A percentile compares a stretch with the other conserved stretches of the same genome.
phyloP scores from a whole-genome alignment of 176 grass and related monocot species.

The Eleusine coracana region DNA sequence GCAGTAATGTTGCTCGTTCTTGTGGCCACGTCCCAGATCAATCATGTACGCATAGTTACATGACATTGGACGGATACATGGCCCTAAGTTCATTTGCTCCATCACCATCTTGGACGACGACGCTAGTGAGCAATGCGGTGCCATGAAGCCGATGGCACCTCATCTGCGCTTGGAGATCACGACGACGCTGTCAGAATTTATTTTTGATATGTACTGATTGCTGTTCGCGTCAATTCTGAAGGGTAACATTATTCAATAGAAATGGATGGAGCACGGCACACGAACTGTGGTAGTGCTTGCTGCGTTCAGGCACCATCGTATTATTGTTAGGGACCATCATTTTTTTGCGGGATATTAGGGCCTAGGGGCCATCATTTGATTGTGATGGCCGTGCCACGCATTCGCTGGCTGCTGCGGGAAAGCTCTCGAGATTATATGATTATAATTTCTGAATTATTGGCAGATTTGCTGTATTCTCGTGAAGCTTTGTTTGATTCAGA shows the following conservation, averaged over 20 bases:
- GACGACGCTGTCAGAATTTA: background rate
- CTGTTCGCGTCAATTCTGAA: background rate
- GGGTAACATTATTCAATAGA: background rate
- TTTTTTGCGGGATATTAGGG: no score
- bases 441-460: background rate
- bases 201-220: background rate
- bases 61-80: background rate
- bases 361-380: background rate
- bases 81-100: background rate
- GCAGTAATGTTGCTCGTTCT: background rate
- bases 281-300: background rate
- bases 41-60: background rate
- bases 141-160: slow-evolving; percentile 8
- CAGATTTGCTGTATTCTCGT: background rate
- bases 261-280: background rate
- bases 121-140: background rate
- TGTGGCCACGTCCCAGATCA: slow-evolving; percentile 4
- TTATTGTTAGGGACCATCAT: background rate
- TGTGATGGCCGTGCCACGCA: background rate
- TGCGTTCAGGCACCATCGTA: background rate
- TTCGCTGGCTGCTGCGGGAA: background rate
- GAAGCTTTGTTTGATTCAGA: background rate
- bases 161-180: background rate
- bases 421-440: background rate
- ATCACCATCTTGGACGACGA: background rate